Conservation (phyloP, 176 grass and related monocot genomes). For the Calamus simplicifolius region DNA sequence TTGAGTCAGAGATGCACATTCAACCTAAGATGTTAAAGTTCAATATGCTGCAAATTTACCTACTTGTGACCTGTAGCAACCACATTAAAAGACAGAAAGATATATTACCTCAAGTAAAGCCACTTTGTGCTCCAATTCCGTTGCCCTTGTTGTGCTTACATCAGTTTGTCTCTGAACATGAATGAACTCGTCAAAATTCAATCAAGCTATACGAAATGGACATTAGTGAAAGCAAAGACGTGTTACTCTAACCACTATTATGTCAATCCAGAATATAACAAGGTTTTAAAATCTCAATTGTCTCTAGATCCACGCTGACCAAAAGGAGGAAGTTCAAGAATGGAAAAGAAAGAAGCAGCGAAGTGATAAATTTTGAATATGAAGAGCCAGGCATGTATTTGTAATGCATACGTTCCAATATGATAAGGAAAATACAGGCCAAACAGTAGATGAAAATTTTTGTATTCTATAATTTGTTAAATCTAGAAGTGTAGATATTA, state of each 20-base stretch:
- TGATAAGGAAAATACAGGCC: no score
- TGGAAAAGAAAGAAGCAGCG: not conserved
- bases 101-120: constrained; percentile 81
- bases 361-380: not conserved
- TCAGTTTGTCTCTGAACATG: constrained; percentile 74
- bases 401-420: no score
- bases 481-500: no score
- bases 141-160: constrained; percentile 84
- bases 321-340: no score
- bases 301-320: no score
- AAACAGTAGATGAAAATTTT: no score
- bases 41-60: no score
- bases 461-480: no score
- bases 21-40: constrained; percentile 48
- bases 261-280: no score
- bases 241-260: not conserved
- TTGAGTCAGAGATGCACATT: constrained; percentile 79
- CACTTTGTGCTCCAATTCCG: constrained; percentile 87
- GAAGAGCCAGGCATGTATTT: no score
- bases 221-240: not conserved
- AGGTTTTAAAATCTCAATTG: no score
- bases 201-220: constrained; percentile 3
- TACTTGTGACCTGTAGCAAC: not conserved
- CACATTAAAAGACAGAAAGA: not conserved
- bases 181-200: constrained; percentile 21